Base-by-base conservation (phyloP, 345 rosid genomes). In the Mangifera indica region DNA sequence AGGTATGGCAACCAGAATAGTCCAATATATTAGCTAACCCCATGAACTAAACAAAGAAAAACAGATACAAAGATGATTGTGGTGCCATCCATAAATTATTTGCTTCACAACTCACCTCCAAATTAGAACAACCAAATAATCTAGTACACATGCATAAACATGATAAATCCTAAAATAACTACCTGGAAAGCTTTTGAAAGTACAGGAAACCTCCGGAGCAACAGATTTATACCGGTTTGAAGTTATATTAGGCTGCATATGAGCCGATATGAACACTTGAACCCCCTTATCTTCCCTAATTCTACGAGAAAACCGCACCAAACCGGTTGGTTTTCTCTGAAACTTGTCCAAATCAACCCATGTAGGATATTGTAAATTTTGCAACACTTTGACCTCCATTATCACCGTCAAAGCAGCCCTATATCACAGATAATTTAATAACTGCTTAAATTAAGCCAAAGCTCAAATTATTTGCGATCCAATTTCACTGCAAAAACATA, bases 351-450 rank as follows among this genome's bases (percentile, higher is more conserved):
- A 74, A 73, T 72, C 82, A 57, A 80, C 48, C 88, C 87, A 82
- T 37, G 76, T 69, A 29, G 88, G 82, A 71, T 70, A 73, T 11
- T 85, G 91, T 58, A 84, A 52, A 69, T 81, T 80, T 68, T 77
- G 86, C 14, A 79, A 78, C 62, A 80, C 74, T 73, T 75, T 79
- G 13, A 86, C 88, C 73, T 92, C 93, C 96, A 92, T 92, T n/a
- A 40, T 66, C 48, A 7, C 54, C 48, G 42, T 60, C 75, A 21
- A 58, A 65, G 11, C 8, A 37, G 14, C 22, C 44, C 21, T 24
- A 0, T 10, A 34, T 53, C 56, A 24, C 45, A 42, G 29, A 55
- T 12, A 5, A 67, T 34, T 56, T 2, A 55, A 15, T 42, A 48
- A 13, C 42, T 10, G 3, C 24, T 37, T 11, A 58, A 69, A 40